Conservation (phyloP, 73 alveolate genomes). For the Paramecium sonneborni region DNA sequence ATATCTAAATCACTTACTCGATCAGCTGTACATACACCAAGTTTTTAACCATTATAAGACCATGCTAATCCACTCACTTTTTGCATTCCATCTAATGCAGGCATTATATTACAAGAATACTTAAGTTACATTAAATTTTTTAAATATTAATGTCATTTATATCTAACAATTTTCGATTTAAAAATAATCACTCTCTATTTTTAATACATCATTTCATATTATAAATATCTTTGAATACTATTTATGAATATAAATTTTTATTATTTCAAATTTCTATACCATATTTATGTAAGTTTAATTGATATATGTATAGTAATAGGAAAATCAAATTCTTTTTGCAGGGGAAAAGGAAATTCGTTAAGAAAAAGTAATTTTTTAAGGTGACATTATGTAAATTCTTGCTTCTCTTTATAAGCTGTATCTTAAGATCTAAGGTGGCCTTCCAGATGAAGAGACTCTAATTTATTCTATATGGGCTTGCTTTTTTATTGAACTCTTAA, state of each 20-base stretch:
- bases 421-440: background rate
- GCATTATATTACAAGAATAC: conserved; percentile 95
- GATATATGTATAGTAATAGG: background rate
- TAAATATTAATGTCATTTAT: background rate
- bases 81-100: conserved; percentile 98
- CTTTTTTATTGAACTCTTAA: background rate
- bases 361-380: background rate
- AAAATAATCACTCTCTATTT: background rate
- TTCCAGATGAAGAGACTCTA: background rate
- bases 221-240: background rate
- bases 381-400: background rate
- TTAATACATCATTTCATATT: background rate
- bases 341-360: background rate
- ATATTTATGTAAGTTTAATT: background rate
- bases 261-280: background rate
- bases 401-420: background rate
- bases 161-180: background rate
- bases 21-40: conserved; percentile 99
- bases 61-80: conserved; percentile 98
- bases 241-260: background rate
- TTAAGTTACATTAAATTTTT: conserved; percentile 72
- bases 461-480: background rate
- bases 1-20: conserved; percentile 71
- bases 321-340: background rate
- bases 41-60: conserved; percentile 97